These are phyloP conservation scores for Claviceps purpurea DNA, from an alignment of 2,329 filamentous ascomycete species.

Conservation along the genomic window DNA sequence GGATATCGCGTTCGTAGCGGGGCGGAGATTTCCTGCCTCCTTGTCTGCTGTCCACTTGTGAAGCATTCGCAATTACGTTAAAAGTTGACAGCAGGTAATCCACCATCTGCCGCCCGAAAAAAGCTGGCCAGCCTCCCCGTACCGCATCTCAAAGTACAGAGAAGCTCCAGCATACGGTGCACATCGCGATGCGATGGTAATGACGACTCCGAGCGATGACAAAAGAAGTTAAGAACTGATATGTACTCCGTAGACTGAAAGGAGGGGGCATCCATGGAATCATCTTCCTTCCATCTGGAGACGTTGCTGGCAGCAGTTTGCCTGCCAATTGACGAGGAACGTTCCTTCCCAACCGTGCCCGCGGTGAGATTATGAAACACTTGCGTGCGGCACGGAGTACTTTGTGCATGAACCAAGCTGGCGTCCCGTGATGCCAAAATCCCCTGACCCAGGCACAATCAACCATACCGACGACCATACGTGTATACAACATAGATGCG, in stretches of 20 bases:
- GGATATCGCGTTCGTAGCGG: neutral
- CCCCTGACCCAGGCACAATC: neutral
- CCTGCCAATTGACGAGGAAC: neutral
- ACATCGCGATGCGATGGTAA: too few species aligned
- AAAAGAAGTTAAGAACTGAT: too few species aligned
- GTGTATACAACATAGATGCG: neutral
- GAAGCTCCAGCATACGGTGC: too few species aligned
- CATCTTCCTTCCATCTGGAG: too few species aligned
- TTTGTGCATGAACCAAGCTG: neutral
- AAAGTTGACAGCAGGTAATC: too few species aligned
- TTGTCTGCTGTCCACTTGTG: neutral
- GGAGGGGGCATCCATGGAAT: too few species aligned
- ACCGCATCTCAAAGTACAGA: too few species aligned
- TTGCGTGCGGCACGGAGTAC: neutral
- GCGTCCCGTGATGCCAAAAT: neutral
- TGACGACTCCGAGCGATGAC: too few species aligned
- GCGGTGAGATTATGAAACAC: neutral
- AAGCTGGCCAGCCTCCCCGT: too few species aligned
- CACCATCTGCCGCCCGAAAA: too few species aligned
- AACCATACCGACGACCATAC: neutral
- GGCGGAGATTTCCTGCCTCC: neutral
- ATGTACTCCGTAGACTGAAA: too few species aligned
- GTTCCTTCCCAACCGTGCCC: neutral
- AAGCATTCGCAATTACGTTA: too few species aligned
- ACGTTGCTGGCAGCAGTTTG: neutral